phyloP scores from a whole-genome alignment of 2,329 filamentous ascomycete genomes.

The Colletotrichum caudatum region DNA sequence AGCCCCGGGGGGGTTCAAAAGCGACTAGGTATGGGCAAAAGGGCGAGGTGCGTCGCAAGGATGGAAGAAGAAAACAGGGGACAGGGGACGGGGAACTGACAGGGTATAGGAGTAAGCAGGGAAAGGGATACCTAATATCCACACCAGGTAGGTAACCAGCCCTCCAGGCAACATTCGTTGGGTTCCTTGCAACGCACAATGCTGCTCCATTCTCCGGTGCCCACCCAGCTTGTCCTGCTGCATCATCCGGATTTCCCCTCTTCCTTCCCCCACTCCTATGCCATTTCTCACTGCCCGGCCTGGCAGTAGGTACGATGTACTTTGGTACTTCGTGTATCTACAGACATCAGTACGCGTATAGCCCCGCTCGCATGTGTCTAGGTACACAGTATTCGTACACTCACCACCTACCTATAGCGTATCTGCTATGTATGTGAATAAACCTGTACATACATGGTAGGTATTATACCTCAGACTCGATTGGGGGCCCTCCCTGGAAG shows the following conservation, averaged over 20 bases:
- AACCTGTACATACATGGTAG: too few relatives aligned
- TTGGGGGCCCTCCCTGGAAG: slow-evolving; percentile 15
- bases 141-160: neutral
- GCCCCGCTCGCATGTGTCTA: neutral
- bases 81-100: neutral
- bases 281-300: neutral
- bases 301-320: neutral
- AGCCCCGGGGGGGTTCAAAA: neutral
- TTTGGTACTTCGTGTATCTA: too few relatives aligned
- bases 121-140: neutral
- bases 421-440: neutral
- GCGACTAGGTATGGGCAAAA: neutral
- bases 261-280: neutral
- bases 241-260: slow-evolving; percentile 1
- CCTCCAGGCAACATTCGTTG: slow-evolving; percentile 29
- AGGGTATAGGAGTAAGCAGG: neutral
- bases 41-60: slow-evolving; percentile 15
- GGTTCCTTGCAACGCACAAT: slow-evolving; percentile 13
- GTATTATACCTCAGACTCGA: slow-evolving; percentile 3
- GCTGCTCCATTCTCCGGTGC: slow-evolving; percentile 1
- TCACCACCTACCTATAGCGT: neutral
- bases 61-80: neutral
- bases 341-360: neutral
- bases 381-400: neutral
- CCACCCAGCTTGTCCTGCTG: slow-evolving; percentile 16